A percentile compares a stretch with the other conserved stretches of the same genome.
These are phyloP conservation scores for Psilocybe cubensis DNA, from an alignment of 768 basidiomycete species.

Conservation along the genomic window DNA sequence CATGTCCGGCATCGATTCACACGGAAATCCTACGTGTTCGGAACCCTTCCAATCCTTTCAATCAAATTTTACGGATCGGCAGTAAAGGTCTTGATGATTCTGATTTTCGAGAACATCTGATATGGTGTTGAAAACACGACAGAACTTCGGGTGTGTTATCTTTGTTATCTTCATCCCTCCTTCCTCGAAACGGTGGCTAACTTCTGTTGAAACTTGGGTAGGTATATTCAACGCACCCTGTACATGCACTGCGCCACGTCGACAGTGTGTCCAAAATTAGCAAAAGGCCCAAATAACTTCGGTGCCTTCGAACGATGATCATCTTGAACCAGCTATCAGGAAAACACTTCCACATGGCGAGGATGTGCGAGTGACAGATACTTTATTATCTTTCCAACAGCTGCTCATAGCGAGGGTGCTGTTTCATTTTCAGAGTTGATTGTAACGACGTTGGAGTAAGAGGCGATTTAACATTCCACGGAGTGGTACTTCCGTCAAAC, in stretches of 20 bases:
- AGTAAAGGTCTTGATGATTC: background rate
- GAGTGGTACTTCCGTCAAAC: background rate
- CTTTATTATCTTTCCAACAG: background rate
- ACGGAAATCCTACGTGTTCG: background rate
- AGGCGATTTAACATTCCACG: background rate
- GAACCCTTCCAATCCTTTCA: too few species aligned
- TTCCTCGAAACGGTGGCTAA: background rate
- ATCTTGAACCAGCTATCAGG: background rate
- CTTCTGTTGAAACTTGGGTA: background rate
- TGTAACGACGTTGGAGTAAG: background rate
- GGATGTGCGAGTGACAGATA: slow-evolving; percentile 6
- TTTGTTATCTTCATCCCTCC: background rate
- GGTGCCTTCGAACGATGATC: slow-evolving; percentile 7
- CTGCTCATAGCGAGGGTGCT: background rate
- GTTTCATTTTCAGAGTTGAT: too few species aligned
- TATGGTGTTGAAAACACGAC: background rate
- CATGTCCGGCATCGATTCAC: background rate
- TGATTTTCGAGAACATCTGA: background rate
- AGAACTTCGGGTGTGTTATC: slow-evolving; percentile 1
- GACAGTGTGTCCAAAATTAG: background rate
- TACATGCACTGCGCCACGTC: slow-evolving; percentile 10
- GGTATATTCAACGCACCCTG: background rate
- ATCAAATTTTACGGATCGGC: background rate
- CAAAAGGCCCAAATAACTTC: background rate
- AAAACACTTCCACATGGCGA: background rate